Evolutionary conservation across 2,329 filamentous ascomycete genomes (phyloP), one percentile per base, ranked within the genome.

Genomic region (Cadophora malorum): DNA sequence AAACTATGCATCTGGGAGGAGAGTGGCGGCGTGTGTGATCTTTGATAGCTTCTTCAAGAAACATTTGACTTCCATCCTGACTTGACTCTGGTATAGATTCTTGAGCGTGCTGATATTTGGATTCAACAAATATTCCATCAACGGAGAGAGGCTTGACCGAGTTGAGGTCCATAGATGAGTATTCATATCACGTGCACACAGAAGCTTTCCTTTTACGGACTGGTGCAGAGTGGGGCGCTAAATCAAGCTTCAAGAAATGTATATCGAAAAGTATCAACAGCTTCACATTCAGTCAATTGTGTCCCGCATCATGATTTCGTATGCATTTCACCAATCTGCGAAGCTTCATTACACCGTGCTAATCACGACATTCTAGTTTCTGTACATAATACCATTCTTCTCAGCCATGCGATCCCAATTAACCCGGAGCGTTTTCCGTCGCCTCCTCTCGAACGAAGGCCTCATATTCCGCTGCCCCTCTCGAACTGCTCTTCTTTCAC

Each of bases 401-500:
- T 55, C 38, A 58, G 66, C 77, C 67, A 89, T 89, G 87, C 83
- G 84, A 66, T 87, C 87, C 71, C 85, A 87, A 72, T 81, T 89
- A 75, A 87, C 86, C 69, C 86, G 86, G 77, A 80, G 83, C 78
- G 85, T 88, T 73, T 87, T 87, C 78, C 84, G 85, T 73, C 82
- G 83, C 74, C 80, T 89, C 72, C 79, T 87, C 68, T 82, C 83
- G 76, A 83, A 84, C 76, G 81, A 85, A 75, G 78, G 77, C 70
- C 69, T 77, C 67, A 67, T 75, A 25, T 78, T 77, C 61, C 74
- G 72, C 55, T 79, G 78, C 68, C 75, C 75, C 10, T 63, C 74
- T 50, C 73, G 72, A 64, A 67, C 65, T 6, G 56, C 66, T 16
- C 49, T 71, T 9, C 47, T 65, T 28, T 45, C 45, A 35, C 66